These are phyloP conservation scores for Clarireedia homoeocarpa DNA, from an alignment of 2,329 filamentous ascomycete genomes.

Conservation along the genomic window DNA sequence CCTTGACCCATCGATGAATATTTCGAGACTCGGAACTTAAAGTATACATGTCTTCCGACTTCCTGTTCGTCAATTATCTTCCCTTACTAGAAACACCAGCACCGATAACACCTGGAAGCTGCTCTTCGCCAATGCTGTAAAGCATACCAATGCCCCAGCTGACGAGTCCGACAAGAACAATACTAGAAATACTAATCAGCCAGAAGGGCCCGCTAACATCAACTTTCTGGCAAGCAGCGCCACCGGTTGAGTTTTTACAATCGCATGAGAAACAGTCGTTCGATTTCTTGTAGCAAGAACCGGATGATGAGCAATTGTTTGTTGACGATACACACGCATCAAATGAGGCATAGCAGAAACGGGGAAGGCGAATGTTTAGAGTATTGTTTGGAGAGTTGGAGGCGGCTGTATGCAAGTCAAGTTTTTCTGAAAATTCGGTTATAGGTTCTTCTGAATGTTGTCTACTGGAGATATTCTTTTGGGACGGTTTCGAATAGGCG, in stretches of 20 bases:
- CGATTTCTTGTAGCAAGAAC: slow-evolving; percentile 58
- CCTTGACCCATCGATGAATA: slow-evolving; percentile 1
- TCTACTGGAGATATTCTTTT: slow-evolving; percentile 18
- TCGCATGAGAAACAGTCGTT: slow-evolving; percentile 68
- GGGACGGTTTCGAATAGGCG: slow-evolving; percentile 21
- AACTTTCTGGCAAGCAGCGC: slow-evolving; percentile 80
- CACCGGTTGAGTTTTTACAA: slow-evolving; percentile 51
- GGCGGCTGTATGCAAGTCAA: slow-evolving; percentile 2
- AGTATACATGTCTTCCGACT: slow-evolving; percentile 6
- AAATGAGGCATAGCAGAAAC: slow-evolving; percentile 62
- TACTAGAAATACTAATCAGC: slow-evolving; percentile 68
- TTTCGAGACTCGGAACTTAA: neutral
- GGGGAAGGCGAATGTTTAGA: slow-evolving; percentile 33
- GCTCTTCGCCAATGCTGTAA: slow-evolving; percentile 76
- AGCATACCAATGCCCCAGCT: slow-evolving; percentile 68
- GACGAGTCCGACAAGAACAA: slow-evolving; percentile 61
- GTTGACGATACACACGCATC: slow-evolving; percentile 64
- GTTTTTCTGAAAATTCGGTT: slow-evolving; percentile 14
- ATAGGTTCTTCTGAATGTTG: slow-evolving; percentile 25
- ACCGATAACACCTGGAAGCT: slow-evolving; percentile 90
- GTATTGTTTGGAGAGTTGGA: slow-evolving; percentile 14
- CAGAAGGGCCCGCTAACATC: slow-evolving; percentile 87
- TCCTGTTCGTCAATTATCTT: slow-evolving; percentile 15
- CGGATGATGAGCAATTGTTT: slow-evolving; percentile 75
- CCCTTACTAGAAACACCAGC: slow-evolving; percentile 75